Conservation (phyloP, 176 grass and related monocot genomes). For the Urochloa ruziziensis region DNA sequence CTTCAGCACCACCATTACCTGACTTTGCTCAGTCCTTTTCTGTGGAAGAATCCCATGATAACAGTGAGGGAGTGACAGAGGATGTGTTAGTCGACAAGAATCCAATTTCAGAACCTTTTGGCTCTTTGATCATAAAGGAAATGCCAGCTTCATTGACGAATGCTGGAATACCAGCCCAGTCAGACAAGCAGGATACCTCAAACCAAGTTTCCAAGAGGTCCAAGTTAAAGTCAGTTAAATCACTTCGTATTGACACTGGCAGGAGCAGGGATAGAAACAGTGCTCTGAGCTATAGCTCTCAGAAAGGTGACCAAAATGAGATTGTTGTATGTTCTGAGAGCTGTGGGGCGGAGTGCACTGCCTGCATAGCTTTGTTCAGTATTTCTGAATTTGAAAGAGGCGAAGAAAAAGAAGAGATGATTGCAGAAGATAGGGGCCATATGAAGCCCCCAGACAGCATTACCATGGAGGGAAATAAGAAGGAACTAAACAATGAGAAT, state of each 20-base stretch:
- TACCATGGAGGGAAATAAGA: conserved; percentile 35
- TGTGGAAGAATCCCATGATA: conserved; percentile 27
- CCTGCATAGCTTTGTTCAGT: conserved; percentile 47
- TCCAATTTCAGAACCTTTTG: conserved; percentile 40
- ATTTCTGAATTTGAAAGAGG: conserved; percentile 38
- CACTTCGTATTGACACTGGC: conserved; percentile 65
- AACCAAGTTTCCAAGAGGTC: conserved; percentile 46
- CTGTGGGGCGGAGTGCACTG: conserved; percentile 34
- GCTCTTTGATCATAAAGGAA: conserved; percentile 30
- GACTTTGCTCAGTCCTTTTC: conserved; percentile 14
- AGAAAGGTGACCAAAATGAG: conserved; percentile 37
- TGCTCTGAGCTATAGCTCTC: conserved; percentile 16
- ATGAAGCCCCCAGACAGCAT: conserved; percentile 38
- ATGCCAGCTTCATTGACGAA: conserved; percentile 5
- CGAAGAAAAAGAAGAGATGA: conserved; percentile 48
- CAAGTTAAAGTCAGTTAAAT: conserved; percentile 77
- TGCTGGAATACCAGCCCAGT: conserved; percentile 15
- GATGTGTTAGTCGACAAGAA: conserved; percentile 24
- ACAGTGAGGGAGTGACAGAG: conserved; percentile 9
- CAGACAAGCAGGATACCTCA: conserved; percentile 36
- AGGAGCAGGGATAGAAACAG: conserved; percentile 46
- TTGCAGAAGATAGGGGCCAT: conserved; percentile 47
- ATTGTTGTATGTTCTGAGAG: conserved; percentile 39
- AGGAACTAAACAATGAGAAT: conserved; percentile 15
- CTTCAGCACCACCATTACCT: conserved; percentile 54